These are phyloP conservation scores for Apiospora rasikravindrae DNA, from an alignment of 2,329 filamentous ascomycete species.

Conservation along the genomic window DNA sequence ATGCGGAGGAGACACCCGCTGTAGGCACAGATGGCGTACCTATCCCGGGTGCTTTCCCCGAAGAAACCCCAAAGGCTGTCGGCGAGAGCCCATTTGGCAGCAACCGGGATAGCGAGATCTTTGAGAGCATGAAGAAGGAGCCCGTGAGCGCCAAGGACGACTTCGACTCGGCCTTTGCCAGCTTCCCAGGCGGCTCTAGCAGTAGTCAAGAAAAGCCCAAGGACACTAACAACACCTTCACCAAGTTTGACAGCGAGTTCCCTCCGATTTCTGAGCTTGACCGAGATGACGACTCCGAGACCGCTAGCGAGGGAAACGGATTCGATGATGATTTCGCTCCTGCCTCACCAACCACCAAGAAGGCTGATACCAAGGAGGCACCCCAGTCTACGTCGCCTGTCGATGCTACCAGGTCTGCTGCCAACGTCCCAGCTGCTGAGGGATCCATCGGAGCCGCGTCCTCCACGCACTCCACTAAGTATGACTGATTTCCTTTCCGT, in stretches of 20 bases:
- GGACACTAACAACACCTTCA: conserved; percentile 50
- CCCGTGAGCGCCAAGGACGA: conserved; percentile 74
- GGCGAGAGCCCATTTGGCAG: conserved; percentile 34
- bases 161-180: conserved; percentile 85
- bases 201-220: conserved; percentile 53
- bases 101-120: conserved; percentile 52
- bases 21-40: conserved; percentile 39
- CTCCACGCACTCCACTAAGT: conserved; percentile 37
- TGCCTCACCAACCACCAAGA: conserved; percentile 53
- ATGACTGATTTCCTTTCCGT: conserved; percentile 26
- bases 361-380: conserved; percentile 33
- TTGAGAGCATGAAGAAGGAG: conserved; percentile 53
- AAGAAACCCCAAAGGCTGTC: conserved; percentile 41
- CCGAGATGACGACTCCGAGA: conserved; percentile 83
- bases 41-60: conserved; percentile 59
- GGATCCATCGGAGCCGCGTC: conserved; percentile 20
- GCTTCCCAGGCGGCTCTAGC: conserved; percentile 60
- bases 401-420: conserved; percentile 37
- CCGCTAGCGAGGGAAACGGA: conserved; percentile 76
- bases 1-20: conserved; percentile 29
- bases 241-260: conserved; percentile 77
- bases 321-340: conserved; percentile 94
- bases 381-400: conserved; percentile 35
- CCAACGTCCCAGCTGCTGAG: conserved; percentile 34
- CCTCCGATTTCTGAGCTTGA: conserved; percentile 91